Evolutionary conservation across 345 rosid species (phyloP).

Genomic region (Tarenaya hassleriana): DNA sequence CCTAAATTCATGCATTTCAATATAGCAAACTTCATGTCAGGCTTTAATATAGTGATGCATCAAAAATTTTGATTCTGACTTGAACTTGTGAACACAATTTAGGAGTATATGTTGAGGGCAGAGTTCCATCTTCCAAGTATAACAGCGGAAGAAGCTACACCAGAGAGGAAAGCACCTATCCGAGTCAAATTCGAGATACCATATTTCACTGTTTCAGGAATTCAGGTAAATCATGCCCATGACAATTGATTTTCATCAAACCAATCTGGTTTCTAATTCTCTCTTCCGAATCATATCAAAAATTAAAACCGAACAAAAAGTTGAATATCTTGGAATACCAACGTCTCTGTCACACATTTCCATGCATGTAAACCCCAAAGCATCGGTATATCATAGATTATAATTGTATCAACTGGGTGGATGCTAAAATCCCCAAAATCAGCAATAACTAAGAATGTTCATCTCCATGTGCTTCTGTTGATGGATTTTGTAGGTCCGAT

Average conservation of each 20-base stretch:
- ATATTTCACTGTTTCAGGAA: slow-evolving; percentile 79
- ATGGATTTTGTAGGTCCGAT: slow-evolving; percentile 56
- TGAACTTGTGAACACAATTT: slow-evolving; percentile 8
- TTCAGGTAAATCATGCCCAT: slow-evolving; percentile 50
- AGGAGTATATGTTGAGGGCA: slow-evolving; percentile 89
- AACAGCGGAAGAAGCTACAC: slow-evolving; percentile 62
- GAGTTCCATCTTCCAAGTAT: slow-evolving; percentile 77
- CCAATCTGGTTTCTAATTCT: neutral
- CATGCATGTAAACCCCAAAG: neutral
- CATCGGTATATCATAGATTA: too few relatives aligned
- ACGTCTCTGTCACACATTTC: too few relatives aligned
- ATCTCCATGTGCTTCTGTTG: slow-evolving; percentile 1
- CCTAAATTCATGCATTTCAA: neutral
- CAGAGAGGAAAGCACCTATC: slow-evolving; percentile 74
- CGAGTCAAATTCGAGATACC: slow-evolving; percentile 82
- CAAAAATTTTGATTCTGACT: too few relatives aligned
- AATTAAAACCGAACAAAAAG: too few relatives aligned
- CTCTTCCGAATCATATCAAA: too few relatives aligned
- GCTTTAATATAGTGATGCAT: too few relatives aligned
- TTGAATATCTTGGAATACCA: too few relatives aligned
- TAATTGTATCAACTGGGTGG: too few relatives aligned
- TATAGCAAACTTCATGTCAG: too few relatives aligned
- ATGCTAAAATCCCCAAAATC: too few relatives aligned
- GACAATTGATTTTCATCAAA: neutral
- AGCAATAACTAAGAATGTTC: too few relatives aligned